phyloP scores from a whole-genome alignment of 176 grass and related monocot species.

The Cenchrus americanus region DNA sequence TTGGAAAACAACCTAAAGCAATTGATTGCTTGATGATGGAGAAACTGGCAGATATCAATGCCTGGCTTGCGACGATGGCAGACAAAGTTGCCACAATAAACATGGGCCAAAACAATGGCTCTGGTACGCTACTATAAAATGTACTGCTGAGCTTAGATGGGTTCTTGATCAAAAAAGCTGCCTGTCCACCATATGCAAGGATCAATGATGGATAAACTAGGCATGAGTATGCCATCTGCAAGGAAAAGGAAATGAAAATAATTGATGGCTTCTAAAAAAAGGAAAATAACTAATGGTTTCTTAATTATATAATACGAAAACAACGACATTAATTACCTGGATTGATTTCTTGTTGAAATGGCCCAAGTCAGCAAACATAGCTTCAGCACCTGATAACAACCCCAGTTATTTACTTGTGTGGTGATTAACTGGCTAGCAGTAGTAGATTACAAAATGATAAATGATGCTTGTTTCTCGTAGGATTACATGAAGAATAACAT shows the following conservation, averaged over 20 bases:
- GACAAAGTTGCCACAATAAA: conserved; percentile 69
- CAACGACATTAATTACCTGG: conserved; percentile 52
- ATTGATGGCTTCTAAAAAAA: background rate
- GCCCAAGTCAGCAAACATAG: conserved; percentile 91
- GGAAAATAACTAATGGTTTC: background rate
- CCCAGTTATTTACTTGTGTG: background rate
- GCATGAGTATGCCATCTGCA: conserved; percentile 63
- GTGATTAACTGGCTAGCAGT: background rate
- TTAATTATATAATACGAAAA: background rate
- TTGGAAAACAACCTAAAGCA: conserved; percentile 78
- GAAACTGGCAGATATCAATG: conserved; percentile 82
- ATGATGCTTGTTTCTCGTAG: conserved; percentile 1
- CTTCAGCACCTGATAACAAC: conserved; percentile 73
- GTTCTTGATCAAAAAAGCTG: conserved; percentile 78
- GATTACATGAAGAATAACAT: background rate
- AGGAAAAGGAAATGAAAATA: background rate
- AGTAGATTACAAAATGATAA: background rate
- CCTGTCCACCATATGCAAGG: conserved; percentile 72
- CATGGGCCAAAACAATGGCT: conserved; percentile 79
- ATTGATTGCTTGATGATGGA: conserved; percentile 86
- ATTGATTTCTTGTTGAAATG: conserved; percentile 82
- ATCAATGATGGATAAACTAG: conserved; percentile 78
- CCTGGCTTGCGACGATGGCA: conserved; percentile 79
- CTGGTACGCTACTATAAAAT: conserved; percentile 72
- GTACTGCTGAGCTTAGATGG: conserved; percentile 64